Evolutionary conservation across 2,329 filamentous ascomycete species (phyloP).

Genomic region (Aspergillus ochraceoroseus): DNA sequence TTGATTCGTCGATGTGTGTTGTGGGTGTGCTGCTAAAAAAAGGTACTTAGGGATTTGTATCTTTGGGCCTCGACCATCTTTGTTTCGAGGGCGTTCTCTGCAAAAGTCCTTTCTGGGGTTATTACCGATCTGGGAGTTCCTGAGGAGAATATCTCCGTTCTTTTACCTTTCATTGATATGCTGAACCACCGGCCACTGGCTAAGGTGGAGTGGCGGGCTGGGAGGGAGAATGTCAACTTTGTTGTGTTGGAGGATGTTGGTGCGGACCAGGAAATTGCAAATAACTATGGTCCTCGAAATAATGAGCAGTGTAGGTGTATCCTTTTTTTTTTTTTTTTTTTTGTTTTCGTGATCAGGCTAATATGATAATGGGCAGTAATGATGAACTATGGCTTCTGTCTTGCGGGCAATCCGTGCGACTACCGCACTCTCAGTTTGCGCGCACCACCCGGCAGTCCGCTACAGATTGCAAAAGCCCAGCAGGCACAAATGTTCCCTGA

Average conservation of each 20-base stretch:
- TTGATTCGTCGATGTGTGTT: constrained; percentile 7
- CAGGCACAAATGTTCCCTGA: constrained; percentile 35
- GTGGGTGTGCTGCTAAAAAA: background rate
- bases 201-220: constrained; percentile 55
- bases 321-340: background rate
- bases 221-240: constrained; percentile 37
- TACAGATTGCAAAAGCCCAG: constrained; percentile 34
- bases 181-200: constrained; percentile 64
- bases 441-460: constrained; percentile 37
- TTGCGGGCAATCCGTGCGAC: constrained; percentile 42
- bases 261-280: constrained; percentile 55
- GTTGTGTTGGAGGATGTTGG: constrained; percentile 45
- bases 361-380: constrained; percentile 32
- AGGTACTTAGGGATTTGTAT: constrained; percentile 39
- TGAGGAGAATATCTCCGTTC: constrained; percentile 60
- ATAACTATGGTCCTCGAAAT: constrained; percentile 72
- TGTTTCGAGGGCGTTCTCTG: constrained; percentile 43
- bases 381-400: constrained; percentile 46
- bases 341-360: background rate
- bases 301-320: constrained; percentile 57
- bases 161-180: constrained; percentile 67
- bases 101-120: constrained; percentile 40
- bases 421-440: constrained; percentile 42
- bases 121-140: constrained; percentile 38
- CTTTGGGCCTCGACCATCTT: constrained; percentile 46